Conservation (phyloP, 148 eudicot species). For the Cornus kousa region DNA sequence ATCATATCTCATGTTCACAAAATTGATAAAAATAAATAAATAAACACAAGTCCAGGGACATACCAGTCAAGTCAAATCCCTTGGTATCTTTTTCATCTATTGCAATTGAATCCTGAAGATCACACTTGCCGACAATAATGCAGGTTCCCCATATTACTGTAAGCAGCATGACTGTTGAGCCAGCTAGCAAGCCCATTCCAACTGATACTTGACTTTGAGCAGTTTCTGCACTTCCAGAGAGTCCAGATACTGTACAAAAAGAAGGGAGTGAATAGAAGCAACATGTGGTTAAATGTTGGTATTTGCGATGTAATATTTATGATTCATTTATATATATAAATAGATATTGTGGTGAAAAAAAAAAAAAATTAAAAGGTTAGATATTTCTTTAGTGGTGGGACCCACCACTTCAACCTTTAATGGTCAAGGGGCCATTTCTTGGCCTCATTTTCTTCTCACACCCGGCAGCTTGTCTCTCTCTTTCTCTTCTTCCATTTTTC, state of each 20-base stretch:
- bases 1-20: background rate
- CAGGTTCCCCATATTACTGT: constrained; percentile 91
- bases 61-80: constrained; percentile 63
- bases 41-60: background rate
- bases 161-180: constrained; percentile 92
- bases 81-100: constrained; percentile 57
- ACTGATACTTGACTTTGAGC: constrained; percentile 94
- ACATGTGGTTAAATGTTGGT: too few relatives aligned
- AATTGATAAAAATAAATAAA: background rate
- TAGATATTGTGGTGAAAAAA: too few relatives aligned
- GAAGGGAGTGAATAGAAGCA: background rate
- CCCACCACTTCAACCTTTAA: too few relatives aligned
- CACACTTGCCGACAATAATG: constrained; percentile 81
- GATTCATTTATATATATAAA: too few relatives aligned
- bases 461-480: too few relatives aligned
- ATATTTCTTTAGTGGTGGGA: too few relatives aligned
- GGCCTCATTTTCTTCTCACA: too few relatives aligned
- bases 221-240: constrained; percentile 65
- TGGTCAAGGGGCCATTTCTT: too few relatives aligned
- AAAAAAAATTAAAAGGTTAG: too few relatives aligned
- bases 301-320: too few relatives aligned
- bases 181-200: constrained; percentile 95
- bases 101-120: constrained; percentile 46
- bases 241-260: constrained; percentile 67
- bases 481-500: too few relatives aligned